These are phyloP conservation scores for Crepidotus variabilis DNA, from an alignment of 768 basidiomycete genomes.

Conservation along the genomic window DNA sequence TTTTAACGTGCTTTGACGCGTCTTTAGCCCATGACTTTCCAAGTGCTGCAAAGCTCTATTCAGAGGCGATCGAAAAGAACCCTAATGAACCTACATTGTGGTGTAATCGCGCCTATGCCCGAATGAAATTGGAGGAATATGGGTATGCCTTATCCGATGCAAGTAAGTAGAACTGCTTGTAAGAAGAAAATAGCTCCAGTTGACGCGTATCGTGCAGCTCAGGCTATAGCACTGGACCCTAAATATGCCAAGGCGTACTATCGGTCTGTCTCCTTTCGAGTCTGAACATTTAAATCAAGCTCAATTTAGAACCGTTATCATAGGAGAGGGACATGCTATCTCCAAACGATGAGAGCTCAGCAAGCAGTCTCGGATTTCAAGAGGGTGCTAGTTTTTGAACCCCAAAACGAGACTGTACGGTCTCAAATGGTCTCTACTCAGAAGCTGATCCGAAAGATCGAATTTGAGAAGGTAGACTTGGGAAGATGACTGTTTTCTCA, in stretches of 20 bases:
- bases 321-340: constrained; percentile 86
- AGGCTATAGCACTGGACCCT: constrained; percentile 84
- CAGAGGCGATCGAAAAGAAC: constrained; percentile 82
- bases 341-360: constrained; percentile 87
- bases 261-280: constrained; percentile 42
- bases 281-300: constrained; percentile 5
- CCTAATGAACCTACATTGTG: constrained; percentile 86
- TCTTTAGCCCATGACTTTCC: constrained; percentile 67
- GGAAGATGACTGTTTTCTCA: background rate
- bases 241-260: constrained; percentile 90
- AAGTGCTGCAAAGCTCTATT: constrained; percentile 74
- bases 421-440: constrained; percentile 83
- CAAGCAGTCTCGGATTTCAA: constrained; percentile 85
- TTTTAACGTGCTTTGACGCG: background rate
- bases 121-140: constrained; percentile 90
- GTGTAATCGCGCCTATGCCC: constrained; percentile 91
- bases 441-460: constrained; percentile 85
- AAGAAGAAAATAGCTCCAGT: background rate
- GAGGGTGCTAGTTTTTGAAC: constrained; percentile 79
- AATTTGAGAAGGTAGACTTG: constrained; percentile 80
- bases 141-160: constrained; percentile 90
- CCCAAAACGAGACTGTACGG: constrained; percentile 77
- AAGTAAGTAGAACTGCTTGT: constrained; percentile 46
- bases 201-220: constrained; percentile 39
- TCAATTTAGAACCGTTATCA: background rate